Percentiles rank a stretch among this genome's conserved stretches.
phyloP scores from a whole-genome alignment of 352 stramenopile genomes.

The Globisporangium splendens region DNA sequence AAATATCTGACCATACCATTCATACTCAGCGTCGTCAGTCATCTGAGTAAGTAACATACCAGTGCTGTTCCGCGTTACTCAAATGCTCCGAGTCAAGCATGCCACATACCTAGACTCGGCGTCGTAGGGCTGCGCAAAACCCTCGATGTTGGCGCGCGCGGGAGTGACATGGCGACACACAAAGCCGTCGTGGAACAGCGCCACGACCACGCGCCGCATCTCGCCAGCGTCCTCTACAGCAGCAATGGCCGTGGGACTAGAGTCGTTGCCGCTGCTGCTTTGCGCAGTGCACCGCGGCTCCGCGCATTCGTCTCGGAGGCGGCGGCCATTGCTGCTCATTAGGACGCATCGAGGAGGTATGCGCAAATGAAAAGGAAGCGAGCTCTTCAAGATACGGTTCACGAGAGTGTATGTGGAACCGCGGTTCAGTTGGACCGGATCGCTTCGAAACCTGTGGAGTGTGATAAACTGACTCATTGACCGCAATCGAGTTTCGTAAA shows the following conservation, averaged over 20 bases:
- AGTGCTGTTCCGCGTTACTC: too few species aligned
- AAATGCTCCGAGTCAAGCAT: background rate
- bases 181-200: constrained; percentile 63
- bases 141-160: constrained; percentile 48
- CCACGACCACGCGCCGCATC: constrained; percentile 29
- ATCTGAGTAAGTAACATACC: too few species aligned
- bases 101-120: constrained; percentile 43
- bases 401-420: too few species aligned
- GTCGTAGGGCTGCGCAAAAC: constrained; percentile 71
- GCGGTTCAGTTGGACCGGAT: background rate
- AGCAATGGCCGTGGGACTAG: background rate
- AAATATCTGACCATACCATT: constrained; percentile 40
- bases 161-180: constrained; percentile 62
- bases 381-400: constrained; percentile 17
- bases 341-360: background rate
- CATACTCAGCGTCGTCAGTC: background rate
- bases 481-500: too few species aligned
- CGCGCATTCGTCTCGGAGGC: background rate
- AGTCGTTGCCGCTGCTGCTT: background rate
- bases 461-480: too few species aligned
- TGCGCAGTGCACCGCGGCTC: background rate
- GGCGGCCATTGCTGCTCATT: background rate
- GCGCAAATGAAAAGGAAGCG: background rate
- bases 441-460: background rate
- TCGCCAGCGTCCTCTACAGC: background rate